Percentiles rank a stretch among this genome's conserved stretches.
These are phyloP conservation scores for Sicyos baderoa DNA, from an alignment of 306 rosid species.

Conservation along the genomic window DNA sequence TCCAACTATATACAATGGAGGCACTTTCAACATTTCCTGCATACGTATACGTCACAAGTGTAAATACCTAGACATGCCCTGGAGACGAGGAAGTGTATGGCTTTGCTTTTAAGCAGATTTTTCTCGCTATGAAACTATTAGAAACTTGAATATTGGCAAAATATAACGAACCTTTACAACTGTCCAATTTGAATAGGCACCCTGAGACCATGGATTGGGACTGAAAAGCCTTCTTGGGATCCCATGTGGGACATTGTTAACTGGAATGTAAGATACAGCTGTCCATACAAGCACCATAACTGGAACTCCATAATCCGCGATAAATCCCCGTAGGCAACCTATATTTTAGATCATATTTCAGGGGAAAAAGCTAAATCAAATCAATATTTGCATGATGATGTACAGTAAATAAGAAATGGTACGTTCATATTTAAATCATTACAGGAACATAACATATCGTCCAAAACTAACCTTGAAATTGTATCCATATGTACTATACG, in stretches of 20 bases:
- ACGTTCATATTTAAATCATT: not conserved
- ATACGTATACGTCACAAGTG: conserved; percentile 26
- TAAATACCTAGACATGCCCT: conserved; percentile 27
- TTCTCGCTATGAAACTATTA: not conserved
- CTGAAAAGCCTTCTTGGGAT: conserved; percentile 89
- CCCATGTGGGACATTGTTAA: conserved; percentile 71
- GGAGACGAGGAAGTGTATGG: conserved; percentile 15
- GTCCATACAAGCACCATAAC: conserved; percentile 90
- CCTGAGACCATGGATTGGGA: conserved; percentile 95
- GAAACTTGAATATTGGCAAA: not conserved
- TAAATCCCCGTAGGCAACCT: conserved; percentile 78
- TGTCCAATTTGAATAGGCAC: conserved; percentile 94
- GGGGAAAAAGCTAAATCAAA: not conserved
- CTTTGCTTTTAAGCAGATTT: conserved; percentile 6
- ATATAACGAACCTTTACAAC: conserved; percentile 59
- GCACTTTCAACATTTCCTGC: conserved; percentile 90
- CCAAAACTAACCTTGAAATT: not conserved
- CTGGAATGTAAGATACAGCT: conserved; percentile 74
- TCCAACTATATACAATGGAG: conserved; percentile 73
- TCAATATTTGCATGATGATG: not conserved
- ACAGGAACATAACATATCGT: not conserved
- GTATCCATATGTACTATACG: not conserved
- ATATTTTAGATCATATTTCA: conserved; percentile 16
- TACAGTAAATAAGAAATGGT: not conserved
- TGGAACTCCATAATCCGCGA: conserved; percentile 57